These are phyloP conservation scores for Rhynchosporium graminicola DNA, from an alignment of 2,329 filamentous ascomycete species.

Conservation along the genomic window DNA sequence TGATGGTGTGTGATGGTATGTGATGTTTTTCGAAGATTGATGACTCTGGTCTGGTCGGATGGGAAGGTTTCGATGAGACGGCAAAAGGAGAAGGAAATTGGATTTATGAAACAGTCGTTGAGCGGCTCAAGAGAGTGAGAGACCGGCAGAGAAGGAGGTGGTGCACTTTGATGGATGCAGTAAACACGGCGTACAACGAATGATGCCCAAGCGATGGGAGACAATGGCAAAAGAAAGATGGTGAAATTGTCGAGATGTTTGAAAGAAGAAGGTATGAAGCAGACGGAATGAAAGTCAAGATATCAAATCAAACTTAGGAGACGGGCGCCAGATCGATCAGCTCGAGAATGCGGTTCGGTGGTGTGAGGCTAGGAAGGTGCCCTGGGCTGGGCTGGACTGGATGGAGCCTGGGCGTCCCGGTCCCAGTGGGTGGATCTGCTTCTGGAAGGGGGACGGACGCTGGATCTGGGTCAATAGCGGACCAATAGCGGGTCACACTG, in stretches of 20 bases:
- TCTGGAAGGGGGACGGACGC: slow-evolving; percentile 3
- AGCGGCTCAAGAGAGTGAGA: slow-evolving; percentile 31
- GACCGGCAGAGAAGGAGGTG: slow-evolving; percentile 26
- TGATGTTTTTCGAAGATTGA: slow-evolving; percentile 12
- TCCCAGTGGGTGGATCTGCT: not conserved
- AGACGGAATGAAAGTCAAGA: not conserved
- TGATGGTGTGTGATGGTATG: slow-evolving; percentile 15
- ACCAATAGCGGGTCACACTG: slow-evolving; percentile 1
- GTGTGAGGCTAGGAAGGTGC: not conserved
- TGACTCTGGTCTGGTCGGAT: not conserved
- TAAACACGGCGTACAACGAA: slow-evolving; percentile 25
- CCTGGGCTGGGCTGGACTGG: not conserved
- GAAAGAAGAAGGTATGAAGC: not conserved
- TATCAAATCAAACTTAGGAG: not conserved
- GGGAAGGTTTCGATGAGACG: not conserved
- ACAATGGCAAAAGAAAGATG: not conserved
- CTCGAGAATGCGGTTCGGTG: no score
- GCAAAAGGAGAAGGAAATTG: slow-evolving; percentile 12
- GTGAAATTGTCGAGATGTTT: not conserved
- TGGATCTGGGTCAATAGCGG: not conserved
- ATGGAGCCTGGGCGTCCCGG: not conserved
- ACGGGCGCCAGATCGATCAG: not conserved
- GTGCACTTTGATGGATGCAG: slow-evolving; percentile 17
- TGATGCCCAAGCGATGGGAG: slow-evolving; percentile 18
- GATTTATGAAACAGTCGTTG: slow-evolving; percentile 23